phyloP scores from a whole-genome alignment of 1,139 yeast species.

The Nakaseomyces kungkrabaensis region DNA sequence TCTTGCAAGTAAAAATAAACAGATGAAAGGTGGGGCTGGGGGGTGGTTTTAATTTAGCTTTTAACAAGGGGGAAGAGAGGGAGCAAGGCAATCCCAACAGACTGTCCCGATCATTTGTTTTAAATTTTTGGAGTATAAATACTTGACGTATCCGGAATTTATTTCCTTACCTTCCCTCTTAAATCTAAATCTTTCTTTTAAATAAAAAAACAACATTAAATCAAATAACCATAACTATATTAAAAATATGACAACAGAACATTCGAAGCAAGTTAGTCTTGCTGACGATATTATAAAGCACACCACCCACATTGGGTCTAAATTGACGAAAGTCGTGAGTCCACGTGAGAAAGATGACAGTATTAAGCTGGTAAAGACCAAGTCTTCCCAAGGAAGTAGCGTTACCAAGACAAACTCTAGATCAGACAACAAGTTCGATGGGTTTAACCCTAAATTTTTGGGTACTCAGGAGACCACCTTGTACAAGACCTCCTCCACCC shows the following conservation, averaged over 20 bases:
- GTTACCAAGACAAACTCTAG: neutral
- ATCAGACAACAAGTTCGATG: neutral
- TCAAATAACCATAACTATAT: too few relatives aligned
- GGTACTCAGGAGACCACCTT: neutral
- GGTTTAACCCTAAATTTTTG: neutral
- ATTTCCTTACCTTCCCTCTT: neutral
- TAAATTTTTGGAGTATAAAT: neutral
- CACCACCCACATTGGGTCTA: neutral
- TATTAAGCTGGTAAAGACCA: slow-evolving; percentile 1
- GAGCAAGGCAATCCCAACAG: too few relatives aligned
- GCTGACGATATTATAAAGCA: slow-evolving; percentile 2
- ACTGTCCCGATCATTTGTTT: too few relatives aligned
- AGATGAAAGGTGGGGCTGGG: too few relatives aligned
- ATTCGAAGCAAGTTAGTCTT: slow-evolving; percentile 1
- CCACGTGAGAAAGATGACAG: neutral
- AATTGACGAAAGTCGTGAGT: slow-evolving; percentile 1
- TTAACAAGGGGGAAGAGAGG: too few relatives aligned
- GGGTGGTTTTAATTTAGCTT: too few relatives aligned
- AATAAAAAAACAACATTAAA: neutral
- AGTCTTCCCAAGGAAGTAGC: neutral
- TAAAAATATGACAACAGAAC: neutral
- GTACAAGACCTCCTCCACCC: slow-evolving; percentile 1
- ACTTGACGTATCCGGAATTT: neutral
- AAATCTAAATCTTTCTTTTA: neutral
- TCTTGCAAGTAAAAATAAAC: too few relatives aligned